Evolutionary conservation across 371 early-diverging fungal species (phyloP).

Genomic region (Mortierella sp.): DNA sequence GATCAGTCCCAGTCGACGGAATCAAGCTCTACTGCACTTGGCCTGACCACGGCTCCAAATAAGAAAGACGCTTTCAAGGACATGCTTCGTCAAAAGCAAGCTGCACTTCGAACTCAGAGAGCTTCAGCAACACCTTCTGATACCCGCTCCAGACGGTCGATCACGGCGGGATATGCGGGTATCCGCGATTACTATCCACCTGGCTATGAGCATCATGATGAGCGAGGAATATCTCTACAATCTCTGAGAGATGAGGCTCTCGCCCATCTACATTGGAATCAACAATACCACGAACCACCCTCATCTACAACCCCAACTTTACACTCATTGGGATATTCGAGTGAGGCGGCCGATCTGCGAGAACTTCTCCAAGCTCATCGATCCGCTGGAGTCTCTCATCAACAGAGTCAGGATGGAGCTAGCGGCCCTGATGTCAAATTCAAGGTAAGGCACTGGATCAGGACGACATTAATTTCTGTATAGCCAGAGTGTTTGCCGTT

Average conservation of each 20-base stretch:
- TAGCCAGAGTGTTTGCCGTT: background rate
- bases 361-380: constrained; percentile 19
- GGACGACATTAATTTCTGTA: background rate
- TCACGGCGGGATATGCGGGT: background rate
- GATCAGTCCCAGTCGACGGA: constrained; percentile 1
- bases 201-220: constrained; percentile 1
- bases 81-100: constrained; percentile 37
- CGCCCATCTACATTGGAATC: background rate
- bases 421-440: background rate
- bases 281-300: background rate
- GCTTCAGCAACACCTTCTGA: constrained; percentile 19
- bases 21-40: background rate
- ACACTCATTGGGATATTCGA: background rate
- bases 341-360: constrained; percentile 25
- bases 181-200: constrained; percentile 12
- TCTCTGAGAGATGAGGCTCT: constrained; percentile 27
- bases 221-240: constrained; percentile 31
- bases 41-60: background rate
- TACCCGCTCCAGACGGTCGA: constrained; percentile 28
- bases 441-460: constrained; percentile 21
- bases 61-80: constrained; percentile 39
- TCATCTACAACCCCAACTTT: background rate
- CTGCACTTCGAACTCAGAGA: constrained; percentile 26
- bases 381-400: background rate
- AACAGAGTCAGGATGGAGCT: constrained; percentile 8